Percentiles rank a stretch among this genome's conserved stretches.
phyloP scores from a whole-genome alignment of 2,329 filamentous ascomycete species.

The Colletotrichum theobromicola region DNA sequence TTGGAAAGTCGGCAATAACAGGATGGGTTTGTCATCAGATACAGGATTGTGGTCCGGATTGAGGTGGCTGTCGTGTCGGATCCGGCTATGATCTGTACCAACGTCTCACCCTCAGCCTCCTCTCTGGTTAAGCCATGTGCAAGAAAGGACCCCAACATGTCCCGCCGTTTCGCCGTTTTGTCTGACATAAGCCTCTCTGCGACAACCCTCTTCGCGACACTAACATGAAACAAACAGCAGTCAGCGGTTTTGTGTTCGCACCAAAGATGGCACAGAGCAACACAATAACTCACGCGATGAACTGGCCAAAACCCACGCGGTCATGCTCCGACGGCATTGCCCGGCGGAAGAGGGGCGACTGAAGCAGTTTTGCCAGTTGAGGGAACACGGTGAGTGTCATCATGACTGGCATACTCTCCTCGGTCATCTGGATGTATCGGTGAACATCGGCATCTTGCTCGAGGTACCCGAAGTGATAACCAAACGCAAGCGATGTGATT shows the following conservation, averaged over 20 bases:
- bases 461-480: constrained; percentile 54
- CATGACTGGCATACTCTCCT: constrained; percentile 46
- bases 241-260: not conserved
- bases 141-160: constrained; percentile 49
- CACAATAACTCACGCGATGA: constrained; percentile 32
- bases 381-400: constrained; percentile 48
- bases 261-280: not conserved
- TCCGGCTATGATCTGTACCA: constrained; percentile 40
- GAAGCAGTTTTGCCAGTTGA: constrained; percentile 44
- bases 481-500: constrained; percentile 58
- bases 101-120: constrained; percentile 33
- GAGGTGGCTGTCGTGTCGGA: constrained; percentile 41
- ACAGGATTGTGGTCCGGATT: constrained; percentile 53
- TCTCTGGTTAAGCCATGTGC: constrained; percentile 37
- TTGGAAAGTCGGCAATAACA: constrained; percentile 50
- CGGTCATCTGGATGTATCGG: constrained; percentile 51
- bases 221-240: not conserved
- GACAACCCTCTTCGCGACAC: constrained; percentile 27
- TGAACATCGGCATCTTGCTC: constrained; percentile 52
- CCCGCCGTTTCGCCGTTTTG: constrained; percentile 26
- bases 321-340: constrained; percentile 46
- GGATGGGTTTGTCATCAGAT: constrained; percentile 54
- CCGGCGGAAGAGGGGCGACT: constrained; percentile 43
- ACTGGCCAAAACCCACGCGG: constrained; percentile 41
- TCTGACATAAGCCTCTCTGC: constrained; percentile 24